Conservation (phyloP, 768 basidiomycete genomes). For the Vishniacozyma victoriae region DNA sequence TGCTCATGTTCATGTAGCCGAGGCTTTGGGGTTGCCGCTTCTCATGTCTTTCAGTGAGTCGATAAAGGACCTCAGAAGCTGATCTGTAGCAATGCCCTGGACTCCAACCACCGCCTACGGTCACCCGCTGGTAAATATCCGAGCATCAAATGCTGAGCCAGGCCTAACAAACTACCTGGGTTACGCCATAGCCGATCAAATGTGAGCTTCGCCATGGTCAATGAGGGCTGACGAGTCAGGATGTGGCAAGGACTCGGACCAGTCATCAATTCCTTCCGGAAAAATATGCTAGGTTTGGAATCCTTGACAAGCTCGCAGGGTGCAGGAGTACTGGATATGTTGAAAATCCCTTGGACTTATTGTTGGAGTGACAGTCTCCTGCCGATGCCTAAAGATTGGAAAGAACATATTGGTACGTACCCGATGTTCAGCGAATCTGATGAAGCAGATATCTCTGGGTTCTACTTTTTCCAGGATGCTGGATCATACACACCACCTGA, state of each 20-base stretch:
- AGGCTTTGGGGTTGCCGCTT: constrained; percentile 22
- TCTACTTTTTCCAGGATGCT: constrained; percentile 59
- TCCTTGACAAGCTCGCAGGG: constrained; percentile 52
- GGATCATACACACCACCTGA: constrained; percentile 52
- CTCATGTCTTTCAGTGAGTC: constrained; percentile 48
- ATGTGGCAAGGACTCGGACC: constrained; percentile 52
- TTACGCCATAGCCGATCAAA: constrained; percentile 55
- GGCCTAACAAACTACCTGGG: constrained; percentile 56
- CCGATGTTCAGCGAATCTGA: neutral
- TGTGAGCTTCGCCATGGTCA: constrained; percentile 46
- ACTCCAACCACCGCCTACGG: constrained; percentile 54
- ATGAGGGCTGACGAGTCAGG: neutral
- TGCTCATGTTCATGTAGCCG: constrained; percentile 26
- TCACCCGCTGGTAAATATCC: constrained; percentile 60
- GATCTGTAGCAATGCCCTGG: constrained; percentile 58
- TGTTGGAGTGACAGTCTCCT: constrained; percentile 59
- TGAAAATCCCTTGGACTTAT: constrained; percentile 61
- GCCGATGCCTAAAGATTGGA: constrained; percentile 62
- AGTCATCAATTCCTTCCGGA: constrained; percentile 56
- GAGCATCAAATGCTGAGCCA: constrained; percentile 52
- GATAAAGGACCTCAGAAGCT: constrained; percentile 19
- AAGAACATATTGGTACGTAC: constrained; percentile 55
- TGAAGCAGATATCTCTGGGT: constrained; percentile 58
- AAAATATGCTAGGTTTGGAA: constrained; percentile 50
- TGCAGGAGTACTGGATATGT: constrained; percentile 53